Conservation (phyloP, 1,139 yeast species). For the Candida gigantensis region DNA sequence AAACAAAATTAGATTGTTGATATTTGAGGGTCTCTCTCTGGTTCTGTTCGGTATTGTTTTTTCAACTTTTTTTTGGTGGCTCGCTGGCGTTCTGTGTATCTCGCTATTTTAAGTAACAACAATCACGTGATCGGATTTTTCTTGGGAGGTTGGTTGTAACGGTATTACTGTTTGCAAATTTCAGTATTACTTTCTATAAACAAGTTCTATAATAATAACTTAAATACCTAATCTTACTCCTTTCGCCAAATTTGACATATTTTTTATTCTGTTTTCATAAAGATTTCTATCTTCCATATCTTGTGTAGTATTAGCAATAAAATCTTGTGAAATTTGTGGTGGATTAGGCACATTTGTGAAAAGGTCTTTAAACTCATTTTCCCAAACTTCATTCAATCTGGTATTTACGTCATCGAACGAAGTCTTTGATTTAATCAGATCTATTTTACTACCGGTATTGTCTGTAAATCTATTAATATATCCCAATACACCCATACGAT, state of each 20-base stretch:
- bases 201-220: too few relatives aligned
- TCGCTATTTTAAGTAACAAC: background rate
- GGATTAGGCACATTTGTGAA: constrained; percentile 1
- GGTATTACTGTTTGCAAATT: too few relatives aligned
- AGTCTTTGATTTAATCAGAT: background rate
- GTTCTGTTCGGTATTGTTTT: background rate
- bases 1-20: background rate
- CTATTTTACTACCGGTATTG: background rate
- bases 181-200: too few relatives aligned
- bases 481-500: constrained; percentile 21
- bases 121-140: background rate
- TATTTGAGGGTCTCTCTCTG: too few relatives aligned
- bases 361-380: constrained; percentile 13
- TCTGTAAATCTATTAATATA: constrained; percentile 16
- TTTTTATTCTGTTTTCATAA: background rate
- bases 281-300: constrained; percentile 8
- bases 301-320: constrained; percentile 1
- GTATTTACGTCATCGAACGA: constrained; percentile 16
- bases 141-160: too few relatives aligned
- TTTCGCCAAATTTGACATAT: constrained; percentile 13
- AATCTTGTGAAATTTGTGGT: constrained; percentile 4
- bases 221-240: constrained; percentile 9
- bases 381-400: constrained; percentile 14
- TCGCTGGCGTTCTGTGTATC: background rate
- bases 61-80: too few relatives aligned